phyloP scores from a whole-genome alignment of 805 yeast genomes.

The Kluyveromyces aestuarii region DNA sequence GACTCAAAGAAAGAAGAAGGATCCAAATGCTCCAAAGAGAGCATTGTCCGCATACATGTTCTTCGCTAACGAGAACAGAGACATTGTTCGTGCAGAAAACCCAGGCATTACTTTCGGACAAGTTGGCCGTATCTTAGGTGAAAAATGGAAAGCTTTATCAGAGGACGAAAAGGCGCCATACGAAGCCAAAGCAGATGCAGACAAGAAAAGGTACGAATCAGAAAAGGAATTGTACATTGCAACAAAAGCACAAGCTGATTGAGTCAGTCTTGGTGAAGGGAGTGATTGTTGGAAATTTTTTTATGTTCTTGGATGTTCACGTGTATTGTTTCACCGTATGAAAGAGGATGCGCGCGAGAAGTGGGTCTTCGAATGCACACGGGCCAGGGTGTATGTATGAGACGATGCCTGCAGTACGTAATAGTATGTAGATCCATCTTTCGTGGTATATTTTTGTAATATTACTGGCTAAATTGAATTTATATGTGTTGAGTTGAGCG shows the following conservation, averaged over 20 bases:
- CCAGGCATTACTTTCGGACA: constrained; percentile 95
- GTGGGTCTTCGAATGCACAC: no score
- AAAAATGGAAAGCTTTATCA: constrained; percentile 87
- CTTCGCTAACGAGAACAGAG: constrained; percentile 97
- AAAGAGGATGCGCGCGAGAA: no score
- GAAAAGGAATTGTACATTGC: constrained; percentile 81
- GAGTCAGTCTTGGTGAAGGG: constrained; percentile 3
- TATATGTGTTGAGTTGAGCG: neutral
- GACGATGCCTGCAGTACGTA: constrained; percentile 11
- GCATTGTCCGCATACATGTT: constrained; percentile 97
- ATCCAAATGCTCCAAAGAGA: constrained; percentile 99
- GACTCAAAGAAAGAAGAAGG: constrained; percentile 44
- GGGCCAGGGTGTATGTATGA: no score
- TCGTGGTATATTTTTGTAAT: constrained; percentile 2
- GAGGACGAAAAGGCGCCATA: constrained; percentile 82
- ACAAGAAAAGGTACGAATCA: constrained; percentile 95
- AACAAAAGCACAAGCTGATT: constrained; percentile 32
- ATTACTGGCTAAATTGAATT: neutral
- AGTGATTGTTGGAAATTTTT: constrained; percentile 3
- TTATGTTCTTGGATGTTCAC: no score
- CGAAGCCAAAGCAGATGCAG: constrained; percentile 88
- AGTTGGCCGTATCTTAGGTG: constrained; percentile 92
- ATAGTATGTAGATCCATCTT: constrained; percentile 2
- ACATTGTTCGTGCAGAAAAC: constrained; percentile 88
- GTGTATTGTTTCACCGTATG: no score